Percentiles rank a stretch among this genome's conserved stretches.
phyloP scores from a whole-genome alignment of 148 eudicot genomes.

The Beta vulgaris region DNA sequence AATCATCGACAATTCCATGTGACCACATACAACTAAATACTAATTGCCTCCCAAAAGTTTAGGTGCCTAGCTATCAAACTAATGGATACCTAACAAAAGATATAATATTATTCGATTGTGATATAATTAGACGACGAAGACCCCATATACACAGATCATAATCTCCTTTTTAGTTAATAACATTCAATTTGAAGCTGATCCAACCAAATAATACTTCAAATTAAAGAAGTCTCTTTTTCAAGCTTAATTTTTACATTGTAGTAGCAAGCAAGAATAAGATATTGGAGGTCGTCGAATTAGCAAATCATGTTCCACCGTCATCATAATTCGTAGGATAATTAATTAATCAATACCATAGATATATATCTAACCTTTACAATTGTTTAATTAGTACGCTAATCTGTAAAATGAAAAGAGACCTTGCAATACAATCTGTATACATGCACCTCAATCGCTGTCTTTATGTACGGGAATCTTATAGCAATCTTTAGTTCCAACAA shows the following conservation, averaged over 20 bases:
- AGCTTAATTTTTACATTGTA: background rate
- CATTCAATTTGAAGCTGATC: background rate
- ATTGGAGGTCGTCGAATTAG: background rate
- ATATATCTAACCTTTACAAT: background rate
- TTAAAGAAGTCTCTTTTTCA: background rate
- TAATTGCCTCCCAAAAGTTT: conserved; percentile 6
- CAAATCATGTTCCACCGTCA: conserved; percentile 26
- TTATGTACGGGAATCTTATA: conserved; percentile 31
- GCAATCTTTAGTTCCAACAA: conserved; percentile 10
- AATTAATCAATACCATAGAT: background rate
- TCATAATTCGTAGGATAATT: background rate
- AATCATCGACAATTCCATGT: conserved; percentile 2
- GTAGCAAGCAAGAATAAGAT: background rate
- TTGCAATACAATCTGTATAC: conserved; percentile 33
- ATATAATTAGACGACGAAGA: background rate
- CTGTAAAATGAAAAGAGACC: conserved; percentile 32
- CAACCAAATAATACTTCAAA: background rate
- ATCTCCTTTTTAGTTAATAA: background rate
- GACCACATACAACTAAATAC: background rate
- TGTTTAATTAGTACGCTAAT: conserved; percentile 21
- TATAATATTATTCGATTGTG: background rate
- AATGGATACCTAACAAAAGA: conserved; percentile 6
- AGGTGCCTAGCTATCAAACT: background rate
- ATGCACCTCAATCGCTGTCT: conserved; percentile 45
- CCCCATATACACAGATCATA: background rate